Conservation (phyloP, 805 yeast genomes). For the Martiniozyma abietophila region DNA sequence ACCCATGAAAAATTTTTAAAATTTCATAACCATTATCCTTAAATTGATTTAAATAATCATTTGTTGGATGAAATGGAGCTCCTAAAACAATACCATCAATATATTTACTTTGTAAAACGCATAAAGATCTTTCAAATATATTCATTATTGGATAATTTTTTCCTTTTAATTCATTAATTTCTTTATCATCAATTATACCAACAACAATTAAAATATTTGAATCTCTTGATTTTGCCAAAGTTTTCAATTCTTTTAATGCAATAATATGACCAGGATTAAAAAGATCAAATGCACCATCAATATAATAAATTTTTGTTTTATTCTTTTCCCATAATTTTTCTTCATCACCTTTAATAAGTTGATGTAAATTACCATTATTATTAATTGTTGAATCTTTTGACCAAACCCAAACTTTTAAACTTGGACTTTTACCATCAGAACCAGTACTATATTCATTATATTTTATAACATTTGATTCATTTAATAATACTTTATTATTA, state of each 20-base stretch:
- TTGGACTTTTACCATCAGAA: conserved; percentile 45
- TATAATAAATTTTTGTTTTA: conserved; percentile 30
- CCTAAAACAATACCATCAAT: conserved; percentile 73
- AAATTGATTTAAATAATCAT: conserved; percentile 30
- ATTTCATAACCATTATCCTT: too few relatives aligned
- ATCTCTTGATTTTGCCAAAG: conserved; percentile 25
- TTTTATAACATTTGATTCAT: conserved; percentile 30
- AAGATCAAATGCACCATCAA: conserved; percentile 84
- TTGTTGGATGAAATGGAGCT: conserved; percentile 48
- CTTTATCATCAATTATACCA: conserved; percentile 56
- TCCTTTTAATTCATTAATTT: conserved; percentile 49
- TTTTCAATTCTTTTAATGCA: conserved; percentile 44
- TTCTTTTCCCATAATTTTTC: conserved; percentile 21
- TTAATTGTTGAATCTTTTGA: conserved; percentile 19
- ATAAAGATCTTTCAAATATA: conserved; percentile 71
- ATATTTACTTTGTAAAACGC: conserved; percentile 80
- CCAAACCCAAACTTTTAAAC: conserved; percentile 48
- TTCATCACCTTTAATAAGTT: conserved; percentile 23
- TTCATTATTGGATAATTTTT: conserved; percentile 79
- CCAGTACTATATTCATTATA: conserved; percentile 53
- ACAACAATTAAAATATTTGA: conserved; percentile 45
- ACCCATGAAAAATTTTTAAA: conserved; percentile 47
- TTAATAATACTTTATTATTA: conserved; percentile 17
- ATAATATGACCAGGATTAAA: conserved; percentile 91
- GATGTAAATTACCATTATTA: conserved; percentile 16